These are phyloP conservation scores for Fusarium sublunatum DNA, from an alignment of 2,329 filamentous ascomycete genomes.

Conservation along the genomic window DNA sequence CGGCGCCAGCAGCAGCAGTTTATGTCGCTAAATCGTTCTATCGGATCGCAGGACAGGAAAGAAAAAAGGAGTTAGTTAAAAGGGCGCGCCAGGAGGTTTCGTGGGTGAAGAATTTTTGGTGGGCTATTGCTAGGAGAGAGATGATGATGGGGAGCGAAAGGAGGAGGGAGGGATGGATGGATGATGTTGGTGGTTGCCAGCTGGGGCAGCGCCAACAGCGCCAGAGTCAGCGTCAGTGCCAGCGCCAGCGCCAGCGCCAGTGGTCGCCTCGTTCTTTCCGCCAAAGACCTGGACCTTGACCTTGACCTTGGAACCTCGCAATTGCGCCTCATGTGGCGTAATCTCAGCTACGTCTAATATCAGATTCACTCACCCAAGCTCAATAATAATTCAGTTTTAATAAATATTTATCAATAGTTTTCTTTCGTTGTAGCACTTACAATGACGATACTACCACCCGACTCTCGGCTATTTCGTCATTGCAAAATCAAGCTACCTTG, in stretches of 20 bases:
- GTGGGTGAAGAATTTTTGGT: conserved; percentile 38
- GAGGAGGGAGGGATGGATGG: conserved; percentile 34
- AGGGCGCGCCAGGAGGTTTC: conserved; percentile 14
- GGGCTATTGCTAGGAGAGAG: conserved; percentile 38
- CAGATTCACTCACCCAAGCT: background rate
- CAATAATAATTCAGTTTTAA: background rate
- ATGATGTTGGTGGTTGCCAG: conserved; percentile 36
- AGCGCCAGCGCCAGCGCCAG: conserved; percentile 21
- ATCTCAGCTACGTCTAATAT: conserved; percentile 1
- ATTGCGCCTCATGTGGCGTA: conserved; percentile 38
- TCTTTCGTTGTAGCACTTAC: background rate
- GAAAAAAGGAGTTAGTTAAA: conserved; percentile 2
- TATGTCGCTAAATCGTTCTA: conserved; percentile 33
- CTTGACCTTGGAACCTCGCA: conserved; percentile 19
- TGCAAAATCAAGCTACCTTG: background rate
- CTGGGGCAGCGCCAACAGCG: conserved; percentile 6
- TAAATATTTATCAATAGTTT: background rate
- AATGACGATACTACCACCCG: background rate
- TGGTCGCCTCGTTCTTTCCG: conserved; percentile 17
- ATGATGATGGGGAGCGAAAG: conserved; percentile 40
- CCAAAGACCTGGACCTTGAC: conserved; percentile 21
- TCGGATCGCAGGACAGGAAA: conserved; percentile 3
- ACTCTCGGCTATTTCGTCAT: conserved; percentile 19
- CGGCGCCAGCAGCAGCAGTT: conserved; percentile 38
- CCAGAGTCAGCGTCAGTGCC: conserved; percentile 17